Evolutionary conservation across 2,329 filamentous ascomycete genomes (phyloP), one percentile per base, ranked within the genome.

Genomic region (Botrytis deweyae): DNA sequence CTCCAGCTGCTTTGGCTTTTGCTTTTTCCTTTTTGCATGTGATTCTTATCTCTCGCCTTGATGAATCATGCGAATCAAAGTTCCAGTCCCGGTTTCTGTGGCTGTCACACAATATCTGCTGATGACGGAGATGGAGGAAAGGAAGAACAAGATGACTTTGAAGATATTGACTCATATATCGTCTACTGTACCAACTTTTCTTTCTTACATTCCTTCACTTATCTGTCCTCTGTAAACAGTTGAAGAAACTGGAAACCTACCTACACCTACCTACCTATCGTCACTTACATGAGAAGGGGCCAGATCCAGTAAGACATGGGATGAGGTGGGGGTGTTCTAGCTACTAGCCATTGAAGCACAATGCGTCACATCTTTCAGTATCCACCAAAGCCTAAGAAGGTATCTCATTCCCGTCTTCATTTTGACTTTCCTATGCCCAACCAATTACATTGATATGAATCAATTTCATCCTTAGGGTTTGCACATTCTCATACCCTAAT

Each of bases 331-430:
- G 44, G 14, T 16, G 22, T 52, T 36, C 44, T 67, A 52, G 64
- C 64, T 52, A n/a, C 44, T 66, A 52, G 64, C 33, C 3, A n/a
- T 38, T 38, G 64, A 66, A 52, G 64, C 64, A 66, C 64, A 65
- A 29, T 65, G 62, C 64, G 33, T 66, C 44, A 66, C 64, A 66
- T 67, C 44, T n/a, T 65, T 29, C 6, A 14, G 59, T 12, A 12
- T 40, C 46, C 65, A 67, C 65, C 46, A 14, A 25, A n/a, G 29
- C 62, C 62, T 20, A 44, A 64, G 62, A 64, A 29, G 38, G 62
- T 29, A 64, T 42, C n/a, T 44, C 9, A n/a, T 64, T 64, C 62
- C 62, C 38, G 62, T 29, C 62, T 29, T 64, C n/a, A 40, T 18
- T 40, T 25, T n/a, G 38, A 49, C 20, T 36, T 66, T 29, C 3